phyloP scores from a whole-genome alignment of 1,139 yeast genomes.

The Debaryomyces nepalensis region DNA sequence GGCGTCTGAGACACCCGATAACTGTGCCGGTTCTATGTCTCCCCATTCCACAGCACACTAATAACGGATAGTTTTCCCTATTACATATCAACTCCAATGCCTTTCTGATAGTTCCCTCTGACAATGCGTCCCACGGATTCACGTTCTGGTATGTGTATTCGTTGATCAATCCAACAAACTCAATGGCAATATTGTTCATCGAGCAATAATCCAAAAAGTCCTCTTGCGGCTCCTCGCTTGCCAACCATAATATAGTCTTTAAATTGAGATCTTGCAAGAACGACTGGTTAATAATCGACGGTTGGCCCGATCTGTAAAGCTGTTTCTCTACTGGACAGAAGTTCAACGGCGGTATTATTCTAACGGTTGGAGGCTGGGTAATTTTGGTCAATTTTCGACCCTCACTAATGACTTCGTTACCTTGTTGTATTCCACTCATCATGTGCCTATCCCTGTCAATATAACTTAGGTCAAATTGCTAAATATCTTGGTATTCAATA shows the following conservation, averaged over 20 bases:
- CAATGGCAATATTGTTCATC: constrained; percentile 67
- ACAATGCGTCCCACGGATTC: constrained; percentile 96
- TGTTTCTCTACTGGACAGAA: constrained; percentile 92
- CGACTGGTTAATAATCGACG: constrained; percentile 91
- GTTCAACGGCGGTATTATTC: constrained; percentile 91
- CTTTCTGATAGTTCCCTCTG: constrained; percentile 76
- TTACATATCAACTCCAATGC: constrained; percentile 79
- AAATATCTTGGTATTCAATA: neutral
- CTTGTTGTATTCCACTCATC: neutral
- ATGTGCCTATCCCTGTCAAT: neutral
- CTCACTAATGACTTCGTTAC: neutral
- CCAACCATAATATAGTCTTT: constrained; percentile 88
- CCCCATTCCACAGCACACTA: constrained; percentile 98
- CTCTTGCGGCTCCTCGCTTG: constrained; percentile 94
- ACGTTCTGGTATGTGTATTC: constrained; percentile 42
- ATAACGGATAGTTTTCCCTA: constrained; percentile 74
- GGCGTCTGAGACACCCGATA: constrained; percentile 84
- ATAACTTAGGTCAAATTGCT: no score
- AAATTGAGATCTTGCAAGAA: constrained; percentile 75
- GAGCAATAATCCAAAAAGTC: constrained; percentile 82
- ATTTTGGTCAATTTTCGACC: constrained; percentile 20
- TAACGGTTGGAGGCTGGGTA: constrained; percentile 54
- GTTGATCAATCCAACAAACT: constrained; percentile 68
- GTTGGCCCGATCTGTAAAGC: constrained; percentile 90
- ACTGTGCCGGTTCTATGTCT: constrained; percentile 96